These are phyloP conservation scores for Neltuma alba DNA, from an alignment of 306 rosid genomes.

Conservation along the genomic window DNA sequence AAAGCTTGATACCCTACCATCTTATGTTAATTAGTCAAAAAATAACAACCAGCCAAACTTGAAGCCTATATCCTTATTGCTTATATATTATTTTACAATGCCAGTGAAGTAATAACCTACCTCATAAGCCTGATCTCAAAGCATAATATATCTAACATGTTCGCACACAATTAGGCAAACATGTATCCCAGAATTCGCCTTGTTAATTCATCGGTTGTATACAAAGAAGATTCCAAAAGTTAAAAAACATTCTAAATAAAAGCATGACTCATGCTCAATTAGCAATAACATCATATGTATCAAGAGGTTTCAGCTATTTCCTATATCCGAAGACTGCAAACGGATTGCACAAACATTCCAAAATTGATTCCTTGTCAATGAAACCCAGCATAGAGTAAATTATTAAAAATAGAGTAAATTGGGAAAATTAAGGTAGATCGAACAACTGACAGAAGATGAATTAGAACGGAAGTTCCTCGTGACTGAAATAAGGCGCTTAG, in stretches of 20 bases:
- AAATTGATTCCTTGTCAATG: too few species aligned
- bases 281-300: neutral
- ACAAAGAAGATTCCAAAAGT: constrained; percentile 11
- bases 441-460: too few species aligned
- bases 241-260: constrained; percentile 1
- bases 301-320: neutral
- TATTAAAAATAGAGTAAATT: too few species aligned
- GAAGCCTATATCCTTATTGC: neutral
- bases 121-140: constrained; percentile 25
- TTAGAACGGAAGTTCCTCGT: too few species aligned
- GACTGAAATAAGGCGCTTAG: too few species aligned
- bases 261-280: neutral
- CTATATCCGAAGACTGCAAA: neutral
- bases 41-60: constrained; percentile 24
- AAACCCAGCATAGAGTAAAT: too few species aligned
- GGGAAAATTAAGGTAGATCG: too few species aligned
- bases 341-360: neutral
- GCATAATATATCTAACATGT: constrained; percentile 15
- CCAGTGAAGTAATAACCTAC: constrained; percentile 26
- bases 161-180: constrained; percentile 3
- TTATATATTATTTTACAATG: constrained; percentile 5
- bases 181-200: constrained; percentile 11
- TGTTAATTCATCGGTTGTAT: neutral
- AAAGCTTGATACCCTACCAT: neutral
- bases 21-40: constrained; percentile 11